Percentiles rank a stretch among this genome's conserved stretches.
phyloP scores from a whole-genome alignment of 352 stramenopile genomes.

The Albugo candida region DNA sequence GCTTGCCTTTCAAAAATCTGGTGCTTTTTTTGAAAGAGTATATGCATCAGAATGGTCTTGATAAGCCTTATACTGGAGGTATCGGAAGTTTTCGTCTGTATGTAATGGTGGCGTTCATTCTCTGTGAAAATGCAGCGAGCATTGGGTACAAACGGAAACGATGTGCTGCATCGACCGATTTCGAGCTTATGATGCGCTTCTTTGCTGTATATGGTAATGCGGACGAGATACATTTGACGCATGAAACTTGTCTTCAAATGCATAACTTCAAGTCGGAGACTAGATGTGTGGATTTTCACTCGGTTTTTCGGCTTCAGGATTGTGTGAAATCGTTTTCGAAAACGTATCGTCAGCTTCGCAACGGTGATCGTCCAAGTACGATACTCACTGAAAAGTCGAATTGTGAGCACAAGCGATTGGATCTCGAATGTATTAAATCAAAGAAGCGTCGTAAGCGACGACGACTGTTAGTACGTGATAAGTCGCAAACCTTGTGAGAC shows the following conservation, averaged over 20 bases:
- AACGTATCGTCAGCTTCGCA: constrained; percentile 32
- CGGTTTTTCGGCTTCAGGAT: constrained; percentile 44
- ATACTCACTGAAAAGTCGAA: too few relatives aligned
- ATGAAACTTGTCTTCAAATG: constrained; percentile 25
- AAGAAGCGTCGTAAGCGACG: too few relatives aligned
- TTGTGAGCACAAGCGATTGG: too few relatives aligned
- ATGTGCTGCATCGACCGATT: not conserved
- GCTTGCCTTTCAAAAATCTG: constrained; percentile 24
- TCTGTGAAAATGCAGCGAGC: constrained; percentile 6
- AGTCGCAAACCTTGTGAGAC: too few relatives aligned
- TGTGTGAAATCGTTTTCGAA: constrained; percentile 50
- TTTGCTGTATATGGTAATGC: constrained; percentile 47
- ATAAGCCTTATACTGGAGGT: constrained; percentile 62
- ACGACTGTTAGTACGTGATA: too few relatives aligned
- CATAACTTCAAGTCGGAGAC: constrained; percentile 13
- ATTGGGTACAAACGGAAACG: constrained; percentile 2
- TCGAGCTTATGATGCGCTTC: constrained; percentile 24
- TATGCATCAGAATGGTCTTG: constrained; percentile 48
- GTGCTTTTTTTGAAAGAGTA: constrained; percentile 62
- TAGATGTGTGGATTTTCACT: constrained; percentile 23
- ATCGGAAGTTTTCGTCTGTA: constrained; percentile 65
- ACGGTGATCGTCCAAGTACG: not conserved
- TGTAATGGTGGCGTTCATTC: constrained; percentile 57
- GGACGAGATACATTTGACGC: constrained; percentile 18
- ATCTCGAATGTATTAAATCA: too few relatives aligned